Conservation (phyloP, 208 protist genomes). For the Acanthamoeba lenticulata region DNA sequence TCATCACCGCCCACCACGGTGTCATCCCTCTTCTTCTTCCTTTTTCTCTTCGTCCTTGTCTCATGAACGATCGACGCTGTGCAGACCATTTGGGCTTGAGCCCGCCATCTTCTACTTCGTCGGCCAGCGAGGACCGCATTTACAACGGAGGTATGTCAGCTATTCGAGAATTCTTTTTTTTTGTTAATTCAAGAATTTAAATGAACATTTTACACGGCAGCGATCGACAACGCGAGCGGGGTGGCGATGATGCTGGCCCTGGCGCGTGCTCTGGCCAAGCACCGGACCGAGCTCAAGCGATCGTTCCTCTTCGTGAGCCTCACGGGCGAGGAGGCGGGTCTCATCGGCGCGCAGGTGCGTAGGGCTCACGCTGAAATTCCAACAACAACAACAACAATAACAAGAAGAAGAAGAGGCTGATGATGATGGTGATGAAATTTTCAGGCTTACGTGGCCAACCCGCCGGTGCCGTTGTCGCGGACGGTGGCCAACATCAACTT, state of each 20-base stretch:
- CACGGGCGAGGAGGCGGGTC: conserved; percentile 15
- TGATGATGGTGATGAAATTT: neutral
- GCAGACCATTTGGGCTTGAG: neutral
- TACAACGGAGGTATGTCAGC: neutral
- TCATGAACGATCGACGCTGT: neutral
- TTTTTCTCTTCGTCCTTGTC: neutral
- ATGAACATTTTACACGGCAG: neutral
- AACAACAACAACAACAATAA: neutral
- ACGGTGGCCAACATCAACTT: conserved; percentile 35
- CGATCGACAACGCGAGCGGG: conserved; percentile 3
- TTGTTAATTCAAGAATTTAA: neutral
- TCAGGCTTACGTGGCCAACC: conserved; percentile 43
- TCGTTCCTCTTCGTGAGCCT: conserved; percentile 24
- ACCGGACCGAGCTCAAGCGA: neutral
- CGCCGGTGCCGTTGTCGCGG: neutral
- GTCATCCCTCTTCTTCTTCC: neutral
- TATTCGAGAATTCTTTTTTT: neutral
- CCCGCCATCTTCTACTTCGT: neutral
- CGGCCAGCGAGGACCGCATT: neutral
- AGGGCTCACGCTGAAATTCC: neutral
- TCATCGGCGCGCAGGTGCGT: neutral
- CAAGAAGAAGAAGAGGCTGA: neutral
- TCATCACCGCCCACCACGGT: conserved; percentile 24
- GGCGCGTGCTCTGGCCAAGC: neutral
- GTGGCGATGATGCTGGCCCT: conserved; percentile 13